These are phyloP conservation scores for Populus hybrid DNA, from an alignment of 441 rosid genomes.

Conservation along the genomic window DNA sequence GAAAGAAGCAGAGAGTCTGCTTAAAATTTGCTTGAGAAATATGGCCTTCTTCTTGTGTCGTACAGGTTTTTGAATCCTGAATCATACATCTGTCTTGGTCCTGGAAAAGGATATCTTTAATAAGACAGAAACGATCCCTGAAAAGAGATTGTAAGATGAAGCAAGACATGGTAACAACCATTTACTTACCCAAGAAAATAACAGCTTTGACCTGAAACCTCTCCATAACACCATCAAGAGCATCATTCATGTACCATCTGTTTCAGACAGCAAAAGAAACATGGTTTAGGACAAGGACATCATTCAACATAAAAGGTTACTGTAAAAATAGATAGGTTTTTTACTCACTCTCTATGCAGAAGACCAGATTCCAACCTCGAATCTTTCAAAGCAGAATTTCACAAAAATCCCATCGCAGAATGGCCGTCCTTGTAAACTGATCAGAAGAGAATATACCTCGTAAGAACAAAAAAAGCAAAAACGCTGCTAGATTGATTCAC, in stretches of 20 bases:
- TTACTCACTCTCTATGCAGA: constrained; percentile 40
- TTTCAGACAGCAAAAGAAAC: not conserved
- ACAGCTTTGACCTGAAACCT: constrained; percentile 24
- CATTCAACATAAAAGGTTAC: not conserved
- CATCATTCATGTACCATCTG: constrained; percentile 29
- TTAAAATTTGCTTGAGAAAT: constrained; percentile 22
- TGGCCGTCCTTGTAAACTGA: constrained; percentile 52
- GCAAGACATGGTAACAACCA: too few species aligned
- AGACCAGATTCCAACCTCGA: constrained; percentile 53
- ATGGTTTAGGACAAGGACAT: not conserved
- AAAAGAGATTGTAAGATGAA: not conserved
- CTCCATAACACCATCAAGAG: constrained; percentile 23
- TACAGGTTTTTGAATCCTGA: constrained; percentile 21
- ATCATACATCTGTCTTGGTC: constrained; percentile 24
- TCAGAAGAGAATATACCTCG: not conserved
- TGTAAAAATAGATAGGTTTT: too few species aligned
- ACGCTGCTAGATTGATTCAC: not conserved
- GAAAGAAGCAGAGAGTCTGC: constrained; percentile 5
- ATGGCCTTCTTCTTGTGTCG: constrained; percentile 19
- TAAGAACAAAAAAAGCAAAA: not conserved
- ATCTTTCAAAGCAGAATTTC: constrained; percentile 39
- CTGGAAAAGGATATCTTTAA: not conserved
- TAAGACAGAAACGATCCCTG: not conserved
- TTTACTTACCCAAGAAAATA: constrained; percentile 39
- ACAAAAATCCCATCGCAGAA: constrained; percentile 31